Evolutionary conservation across 208 protist species (phyloP).

Genomic region (Crithidia expoeki): DNA sequence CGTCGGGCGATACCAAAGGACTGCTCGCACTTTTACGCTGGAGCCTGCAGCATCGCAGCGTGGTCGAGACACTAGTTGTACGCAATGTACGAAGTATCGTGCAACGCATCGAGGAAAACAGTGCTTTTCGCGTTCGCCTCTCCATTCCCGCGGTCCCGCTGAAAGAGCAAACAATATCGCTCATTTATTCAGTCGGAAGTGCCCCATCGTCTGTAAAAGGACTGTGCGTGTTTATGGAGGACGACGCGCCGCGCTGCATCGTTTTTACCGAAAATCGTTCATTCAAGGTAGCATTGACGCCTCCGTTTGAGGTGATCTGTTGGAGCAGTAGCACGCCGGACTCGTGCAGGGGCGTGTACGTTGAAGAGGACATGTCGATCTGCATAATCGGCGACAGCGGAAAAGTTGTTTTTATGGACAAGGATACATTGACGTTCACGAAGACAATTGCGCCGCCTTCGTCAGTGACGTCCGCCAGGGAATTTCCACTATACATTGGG

Average conservation of each 20-base stretch:
- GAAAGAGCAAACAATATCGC: constrained; percentile 51
- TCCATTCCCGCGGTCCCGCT: constrained; percentile 40
- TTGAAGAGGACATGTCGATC: constrained; percentile 45
- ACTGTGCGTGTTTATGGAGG: constrained; percentile 34
- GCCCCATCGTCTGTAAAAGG: constrained; percentile 30
- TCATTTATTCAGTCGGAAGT: constrained; percentile 41
- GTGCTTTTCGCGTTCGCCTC: constrained; percentile 49
- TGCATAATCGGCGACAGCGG: constrained; percentile 45
- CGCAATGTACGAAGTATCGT: constrained; percentile 42
- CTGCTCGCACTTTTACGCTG: constrained; percentile 65
- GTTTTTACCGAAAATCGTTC: constrained; percentile 39
- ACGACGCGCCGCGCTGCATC: constrained; percentile 31
- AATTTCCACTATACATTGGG: constrained; percentile 60
- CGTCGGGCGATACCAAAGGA: constrained; percentile 51
- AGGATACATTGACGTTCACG: constrained; percentile 43
- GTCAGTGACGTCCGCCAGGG: neutral
- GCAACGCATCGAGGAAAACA: constrained; percentile 42
- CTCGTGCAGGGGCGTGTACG: constrained; percentile 35
- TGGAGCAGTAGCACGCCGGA: constrained; percentile 32
- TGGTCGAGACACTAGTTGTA: constrained; percentile 26
- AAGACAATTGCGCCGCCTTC: constrained; percentile 26
- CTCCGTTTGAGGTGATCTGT: constrained; percentile 29
- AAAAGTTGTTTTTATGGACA: constrained; percentile 51
- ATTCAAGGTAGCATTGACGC: constrained; percentile 31
- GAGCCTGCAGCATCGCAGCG: constrained; percentile 41